These are phyloP conservation scores for Westerdykella sp. DNA, from an alignment of 2,329 filamentous ascomycete species.

Conservation along the genomic window DNA sequence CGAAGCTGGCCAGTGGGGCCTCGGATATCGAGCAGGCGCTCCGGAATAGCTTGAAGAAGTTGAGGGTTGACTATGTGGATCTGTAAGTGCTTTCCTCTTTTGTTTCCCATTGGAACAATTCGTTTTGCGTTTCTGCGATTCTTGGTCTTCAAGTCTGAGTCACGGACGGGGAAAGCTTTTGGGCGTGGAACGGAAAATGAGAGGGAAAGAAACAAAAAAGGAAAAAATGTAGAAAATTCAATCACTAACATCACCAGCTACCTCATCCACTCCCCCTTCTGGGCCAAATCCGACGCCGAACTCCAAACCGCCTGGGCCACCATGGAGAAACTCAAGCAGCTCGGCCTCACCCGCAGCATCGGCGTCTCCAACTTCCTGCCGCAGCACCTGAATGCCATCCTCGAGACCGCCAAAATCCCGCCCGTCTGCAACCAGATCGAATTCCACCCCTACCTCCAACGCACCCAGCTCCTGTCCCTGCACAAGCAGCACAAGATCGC, in stretches of 20 bases:
- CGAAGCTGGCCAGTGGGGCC: slow-evolving; percentile 50
- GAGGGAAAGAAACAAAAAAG: not conserved
- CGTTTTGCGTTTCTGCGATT: too few species aligned
- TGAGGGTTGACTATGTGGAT: slow-evolving; percentile 57
- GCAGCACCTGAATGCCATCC: slow-evolving; percentile 49
- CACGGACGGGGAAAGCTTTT: too few species aligned
- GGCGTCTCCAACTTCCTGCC: slow-evolving; percentile 56
- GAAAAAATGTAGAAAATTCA: too few species aligned
- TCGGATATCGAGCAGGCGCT: slow-evolving; percentile 51
- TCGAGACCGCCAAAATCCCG: slow-evolving; percentile 48
- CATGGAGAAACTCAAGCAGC: slow-evolving; percentile 54
- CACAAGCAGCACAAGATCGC: slow-evolving; percentile 45
- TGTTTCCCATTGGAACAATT: too few species aligned
- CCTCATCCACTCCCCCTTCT: slow-evolving; percentile 58
- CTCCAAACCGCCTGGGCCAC: slow-evolving; percentile 54
- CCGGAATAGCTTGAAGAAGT: slow-evolving; percentile 52
- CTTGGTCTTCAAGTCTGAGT: too few species aligned
- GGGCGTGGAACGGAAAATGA: too few species aligned
- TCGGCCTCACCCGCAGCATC: slow-evolving; percentile 55
- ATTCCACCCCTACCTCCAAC: slow-evolving; percentile 63
- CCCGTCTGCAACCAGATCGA: slow-evolving; percentile 65
- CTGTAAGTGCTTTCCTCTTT: slow-evolving; percentile 40
- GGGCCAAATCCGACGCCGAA: slow-evolving; percentile 47
- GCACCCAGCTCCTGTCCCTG: slow-evolving; percentile 51
- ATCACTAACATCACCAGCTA: slow-evolving; percentile 38